Evolutionary conservation across 768 basidiomycete genomes (phyloP), one percentile per base, ranked within the genome.

Genomic region (Tricholoma matsutake): DNA sequence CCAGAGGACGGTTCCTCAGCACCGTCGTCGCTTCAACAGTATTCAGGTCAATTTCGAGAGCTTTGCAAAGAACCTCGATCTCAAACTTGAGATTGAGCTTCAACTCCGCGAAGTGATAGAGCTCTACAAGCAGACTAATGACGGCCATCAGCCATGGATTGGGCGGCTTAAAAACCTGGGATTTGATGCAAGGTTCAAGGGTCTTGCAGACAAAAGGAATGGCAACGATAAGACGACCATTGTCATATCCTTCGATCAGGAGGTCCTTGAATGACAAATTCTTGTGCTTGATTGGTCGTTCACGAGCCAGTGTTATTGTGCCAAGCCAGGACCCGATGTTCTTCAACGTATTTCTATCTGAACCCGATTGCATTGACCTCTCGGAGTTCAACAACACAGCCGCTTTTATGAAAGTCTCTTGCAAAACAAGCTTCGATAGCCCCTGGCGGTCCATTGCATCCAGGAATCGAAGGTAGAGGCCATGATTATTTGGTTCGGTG

Each of bases 71-170:
- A 39, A 98, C 88, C 75, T 99, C 97, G 58, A 99, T 98, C 76
- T 98, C 97, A 69, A 99, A 99, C 75, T 98, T 98, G 71, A 95
- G 83, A 71, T 98, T 97, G 58, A 98, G 80, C 76, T 96, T 96
- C 63, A 98, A 82, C 67, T 98, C 96, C 4, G 94, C 96, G 68
- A 89, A 96, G 71, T 96, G 92, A 73, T 99, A 98, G n/a, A 99
- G 83, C 72, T 99, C 97, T 47, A 87, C 92, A 49, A 98, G 84
- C 45, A 98, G 81, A 65, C 90, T 86, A 67, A 98, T 81, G 64
- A 99, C 92, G 0, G 92, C 96, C 90, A 98, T 96, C 54, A 99
- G 76, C 97, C 97, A 99, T 1, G 97, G 97, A 72, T 98, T 99
- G 25, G 97, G 97, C 18, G 94, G 91, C 68, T 84, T 89, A 85